Evolutionary conservation across 441 rosid species (phyloP), one percentile per base, ranked within the genome.

Genomic region (Euphorbia celastroides): DNA sequence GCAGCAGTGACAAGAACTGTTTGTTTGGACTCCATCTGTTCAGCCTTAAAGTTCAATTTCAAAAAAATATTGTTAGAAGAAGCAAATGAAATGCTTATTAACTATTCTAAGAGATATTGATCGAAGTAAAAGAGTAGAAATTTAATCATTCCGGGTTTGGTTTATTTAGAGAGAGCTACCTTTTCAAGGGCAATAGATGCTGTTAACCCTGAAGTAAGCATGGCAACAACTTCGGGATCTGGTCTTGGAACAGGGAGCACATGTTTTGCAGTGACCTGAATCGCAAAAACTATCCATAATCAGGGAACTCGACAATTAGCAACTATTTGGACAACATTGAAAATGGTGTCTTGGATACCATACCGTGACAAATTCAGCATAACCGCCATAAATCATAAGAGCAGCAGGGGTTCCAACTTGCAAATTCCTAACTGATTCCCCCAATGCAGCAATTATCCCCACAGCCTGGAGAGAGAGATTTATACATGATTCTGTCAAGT

Each of bases 121-220:
- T 5, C 3, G 58, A 48, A 56, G 36, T 28, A 11, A 65, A 36
- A 32, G 7, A 64, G 36, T 8, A 61, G 51, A 25, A 23, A 26
- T 14, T 38, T 31, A 23, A 38, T 1, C 23, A 19, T 59, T 55
- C 44, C 20, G 58, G 32, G 42, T 32, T 56, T 26, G 44, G 48
- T 12, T 32, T 55, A 60, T 8, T 67, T 17, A 63, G 28, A 13
- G 74, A 51, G 55, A 56, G 73, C 30, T 28, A 92, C 99, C 97
- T 86, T 92, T 69, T 94, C 97, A 52, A 94, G 82, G 71, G 97
- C 96, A 58, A 88, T 94, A 67, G 96, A 92, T 12, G 99, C 99
- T 57, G 99, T 94, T 72, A 94, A 74, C 64, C 99, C 99, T 22
- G 98, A 94, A 60, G 99, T 94, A 77, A 94, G 98, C 97, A 94